Evolutionary conservation across 345 rosid species (phyloP).

Genomic region (Hypericum perforatum): DNA sequence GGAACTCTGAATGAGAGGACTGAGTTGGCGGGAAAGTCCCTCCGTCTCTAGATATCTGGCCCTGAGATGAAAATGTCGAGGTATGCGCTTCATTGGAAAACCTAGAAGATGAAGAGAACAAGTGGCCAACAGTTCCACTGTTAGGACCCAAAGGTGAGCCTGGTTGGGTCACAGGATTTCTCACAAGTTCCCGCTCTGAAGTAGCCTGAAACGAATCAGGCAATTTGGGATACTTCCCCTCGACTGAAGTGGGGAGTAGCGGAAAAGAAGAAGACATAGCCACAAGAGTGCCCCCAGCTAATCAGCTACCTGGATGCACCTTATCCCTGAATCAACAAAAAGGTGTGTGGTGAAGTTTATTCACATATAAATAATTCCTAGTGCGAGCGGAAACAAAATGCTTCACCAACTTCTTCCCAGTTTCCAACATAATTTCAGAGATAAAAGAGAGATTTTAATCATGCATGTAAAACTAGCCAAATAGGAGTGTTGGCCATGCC

Average conservation of each 20-base stretch:
- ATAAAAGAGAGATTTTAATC: background rate
- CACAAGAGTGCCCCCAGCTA: constrained; percentile 13
- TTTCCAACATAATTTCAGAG: background rate
- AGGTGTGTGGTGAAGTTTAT: constrained; percentile 6
- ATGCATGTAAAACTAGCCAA: background rate
- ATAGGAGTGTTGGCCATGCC: too few species aligned
- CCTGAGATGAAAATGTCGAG: constrained; percentile 26
- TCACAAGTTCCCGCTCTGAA: constrained; percentile 37
- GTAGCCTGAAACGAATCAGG: constrained; percentile 32
- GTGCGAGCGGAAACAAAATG: background rate
- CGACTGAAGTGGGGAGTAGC: constrained; percentile 25
- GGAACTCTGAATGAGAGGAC: constrained; percentile 29
- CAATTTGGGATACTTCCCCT: constrained; percentile 28
- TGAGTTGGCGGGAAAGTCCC: constrained; percentile 15
- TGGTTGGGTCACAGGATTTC: constrained; percentile 26
- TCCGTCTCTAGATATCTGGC: constrained; percentile 25
- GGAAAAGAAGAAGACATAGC: constrained; percentile 38
- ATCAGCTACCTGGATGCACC: constrained; percentile 9
- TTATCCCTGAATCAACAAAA: constrained; percentile 5
- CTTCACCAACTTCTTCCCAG: background rate
- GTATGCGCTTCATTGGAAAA: constrained; percentile 20
- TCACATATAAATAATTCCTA: constrained; percentile 11
- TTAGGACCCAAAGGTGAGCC: constrained; percentile 27
- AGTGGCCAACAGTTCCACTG: constrained; percentile 22
- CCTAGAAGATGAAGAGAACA: constrained; percentile 27